Evolutionary conservation across 2,329 filamentous ascomycete genomes (phyloP).

Genomic region (Coniochaeta sp.): DNA sequence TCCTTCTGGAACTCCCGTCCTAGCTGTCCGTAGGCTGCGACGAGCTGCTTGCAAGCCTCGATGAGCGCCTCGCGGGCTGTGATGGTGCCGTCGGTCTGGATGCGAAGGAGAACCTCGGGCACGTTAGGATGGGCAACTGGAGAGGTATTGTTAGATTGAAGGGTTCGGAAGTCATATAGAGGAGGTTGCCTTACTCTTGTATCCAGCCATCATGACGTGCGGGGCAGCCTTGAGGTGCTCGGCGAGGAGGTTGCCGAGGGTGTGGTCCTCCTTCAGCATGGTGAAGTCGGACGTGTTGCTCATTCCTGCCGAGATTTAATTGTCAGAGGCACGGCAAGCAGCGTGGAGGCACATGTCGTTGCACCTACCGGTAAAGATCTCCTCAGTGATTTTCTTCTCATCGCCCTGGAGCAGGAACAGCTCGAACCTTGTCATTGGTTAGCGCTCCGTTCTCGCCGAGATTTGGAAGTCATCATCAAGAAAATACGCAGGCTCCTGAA

Average conservation of each 20-base stretch:
- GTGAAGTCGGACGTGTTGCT: constrained; percentile 94
- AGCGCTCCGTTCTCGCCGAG: constrained; percentile 8
- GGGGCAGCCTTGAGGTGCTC: constrained; percentile 78
- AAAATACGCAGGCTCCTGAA: constrained; percentile 1
- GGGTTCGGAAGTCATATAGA: background rate
- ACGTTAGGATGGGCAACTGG: constrained; percentile 54
- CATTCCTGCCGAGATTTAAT: constrained; percentile 37
- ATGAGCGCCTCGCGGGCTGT: constrained; percentile 86
- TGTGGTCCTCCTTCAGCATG: constrained; percentile 95
- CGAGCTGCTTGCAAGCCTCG: constrained; percentile 72
- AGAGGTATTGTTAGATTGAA: background rate
- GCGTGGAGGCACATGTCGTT: background rate
- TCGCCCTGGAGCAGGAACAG: constrained; percentile 80
- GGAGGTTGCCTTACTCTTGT: constrained; percentile 60
- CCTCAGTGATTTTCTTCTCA: constrained; percentile 90
- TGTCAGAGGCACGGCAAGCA: background rate
- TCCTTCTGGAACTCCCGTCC: constrained; percentile 22
- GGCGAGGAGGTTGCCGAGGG: constrained; percentile 81
- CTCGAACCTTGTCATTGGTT: constrained; percentile 63
- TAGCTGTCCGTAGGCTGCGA: constrained; percentile 74
- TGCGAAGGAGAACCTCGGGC: constrained; percentile 60
- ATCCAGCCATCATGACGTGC: constrained; percentile 84
- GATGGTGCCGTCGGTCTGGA: constrained; percentile 85
- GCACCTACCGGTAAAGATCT: constrained; percentile 76
- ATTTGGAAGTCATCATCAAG: too few relatives aligned